These are phyloP conservation scores for Botryotinia convoluta DNA, from an alignment of 2,329 filamentous ascomycete species.

Conservation along the genomic window DNA sequence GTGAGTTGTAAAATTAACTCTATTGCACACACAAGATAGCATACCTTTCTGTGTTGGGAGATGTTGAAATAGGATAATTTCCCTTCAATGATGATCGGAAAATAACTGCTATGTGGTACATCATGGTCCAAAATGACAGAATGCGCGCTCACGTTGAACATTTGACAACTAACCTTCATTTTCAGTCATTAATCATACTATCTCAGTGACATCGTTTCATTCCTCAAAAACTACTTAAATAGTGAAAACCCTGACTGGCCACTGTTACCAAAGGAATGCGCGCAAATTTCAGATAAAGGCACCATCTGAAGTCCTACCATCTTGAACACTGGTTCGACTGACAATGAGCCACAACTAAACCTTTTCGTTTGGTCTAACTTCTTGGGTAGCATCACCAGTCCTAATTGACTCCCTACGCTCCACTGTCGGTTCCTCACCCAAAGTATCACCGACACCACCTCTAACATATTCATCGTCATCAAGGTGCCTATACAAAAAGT, in stretches of 20 bases:
- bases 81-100: neutral
- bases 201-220: neutral
- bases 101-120: neutral
- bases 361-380: neutral
- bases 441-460: slow-evolving; percentile 6
- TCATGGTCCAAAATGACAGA: neutral
- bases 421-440: neutral
- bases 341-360: neutral
- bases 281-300: neutral
- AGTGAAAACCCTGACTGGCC: neutral
- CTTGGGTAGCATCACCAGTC: neutral
- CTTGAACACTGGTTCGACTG: neutral
- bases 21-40: neutral
- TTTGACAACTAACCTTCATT: neutral
- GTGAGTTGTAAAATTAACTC: neutral
- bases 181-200: neutral
- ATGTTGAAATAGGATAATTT: neutral
- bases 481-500: slow-evolving; percentile 61
- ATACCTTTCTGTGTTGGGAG: neutral
- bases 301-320: neutral
- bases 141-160: neutral
- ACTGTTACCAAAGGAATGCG: neutral
- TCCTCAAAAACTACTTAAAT: neutral
- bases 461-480: slow-evolving; percentile 54
- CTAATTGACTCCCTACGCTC: neutral